Evolutionary conservation across 495 filamentous ascomycete species (phyloP).

Genomic region (Penicillium maclennaniae): DNA sequence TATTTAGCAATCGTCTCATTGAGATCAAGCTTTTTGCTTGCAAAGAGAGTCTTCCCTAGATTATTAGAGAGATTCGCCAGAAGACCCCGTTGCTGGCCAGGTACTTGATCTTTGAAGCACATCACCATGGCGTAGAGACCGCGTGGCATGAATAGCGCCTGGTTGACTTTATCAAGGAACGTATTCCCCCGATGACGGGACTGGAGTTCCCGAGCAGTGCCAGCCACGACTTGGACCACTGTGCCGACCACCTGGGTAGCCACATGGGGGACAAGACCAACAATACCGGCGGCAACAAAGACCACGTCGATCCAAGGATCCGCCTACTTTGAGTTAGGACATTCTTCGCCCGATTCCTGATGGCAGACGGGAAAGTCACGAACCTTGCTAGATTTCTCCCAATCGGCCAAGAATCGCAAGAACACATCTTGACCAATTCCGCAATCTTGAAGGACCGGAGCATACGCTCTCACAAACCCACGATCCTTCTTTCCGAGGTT

Average conservation of each 20-base stretch:
- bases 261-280: slow-evolving; percentile 3
- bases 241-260: slow-evolving; percentile 2
- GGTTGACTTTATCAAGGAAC: slow-evolving; percentile 44
- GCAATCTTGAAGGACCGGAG: slow-evolving; percentile 8
- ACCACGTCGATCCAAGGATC: slow-evolving; percentile 11
- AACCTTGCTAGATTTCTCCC: slow-evolving; percentile 15
- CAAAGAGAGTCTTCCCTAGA: slow-evolving; percentile 10
- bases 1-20: slow-evolving; percentile 4
- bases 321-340: slow-evolving; percentile 1
- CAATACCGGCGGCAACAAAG: slow-evolving; percentile 5
- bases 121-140: slow-evolving; percentile 55
- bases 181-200: slow-evolving; percentile 11
- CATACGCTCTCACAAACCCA: slow-evolving; percentile 15
- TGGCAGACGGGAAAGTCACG: not conserved
- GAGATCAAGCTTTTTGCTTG: slow-evolving; percentile 9
- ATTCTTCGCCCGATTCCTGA: not conserved
- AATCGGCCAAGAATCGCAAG: slow-evolving; percentile 9
- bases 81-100: slow-evolving; percentile 4
- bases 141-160: slow-evolving; percentile 52
- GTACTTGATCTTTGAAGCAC: slow-evolving; percentile 21
- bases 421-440: slow-evolving; percentile 17
- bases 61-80: slow-evolving; percentile 1
- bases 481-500: slow-evolving; percentile 20
- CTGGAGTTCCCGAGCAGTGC: slow-evolving; percentile 13
- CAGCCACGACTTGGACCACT: slow-evolving; percentile 7